A percentile compares a stretch with the other conserved stretches of the same genome.
Conservation (phyloP, 352 stramenopile genomes). For the Globisporangium cylindrosporum region DNA sequence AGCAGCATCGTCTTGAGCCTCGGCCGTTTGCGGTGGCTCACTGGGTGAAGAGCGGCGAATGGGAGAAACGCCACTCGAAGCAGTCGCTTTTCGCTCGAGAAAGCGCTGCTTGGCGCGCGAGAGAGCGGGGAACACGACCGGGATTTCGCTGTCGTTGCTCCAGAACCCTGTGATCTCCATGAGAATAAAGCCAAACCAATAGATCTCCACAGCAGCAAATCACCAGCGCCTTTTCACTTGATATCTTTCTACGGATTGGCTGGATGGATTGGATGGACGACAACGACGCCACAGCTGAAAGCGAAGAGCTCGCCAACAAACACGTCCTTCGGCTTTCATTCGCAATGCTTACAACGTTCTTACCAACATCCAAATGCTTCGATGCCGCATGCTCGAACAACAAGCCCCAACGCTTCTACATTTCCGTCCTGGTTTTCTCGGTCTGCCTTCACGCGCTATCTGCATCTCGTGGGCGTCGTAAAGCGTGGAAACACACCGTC, state of each 20-base stretch:
- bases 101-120: slow-evolving; percentile 30
- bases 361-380: too few species aligned
- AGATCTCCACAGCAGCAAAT: background rate
- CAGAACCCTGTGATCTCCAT: background rate
- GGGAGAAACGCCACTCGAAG: background rate
- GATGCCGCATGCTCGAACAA: too few species aligned
- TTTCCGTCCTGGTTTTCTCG: too few species aligned
- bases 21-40: background rate
- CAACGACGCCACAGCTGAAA: too few species aligned
- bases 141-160: background rate
- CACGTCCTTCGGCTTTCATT: too few species aligned
- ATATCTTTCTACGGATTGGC: background rate
- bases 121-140: slow-evolving; percentile 25
- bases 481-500: background rate
- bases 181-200: background rate
- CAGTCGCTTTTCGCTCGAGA: slow-evolving; percentile 4
- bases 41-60: background rate
- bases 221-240: background rate
- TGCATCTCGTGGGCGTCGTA: too few species aligned
- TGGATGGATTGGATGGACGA: too few species aligned
- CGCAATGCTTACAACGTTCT: too few species aligned
- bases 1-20: background rate
- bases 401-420: too few species aligned
- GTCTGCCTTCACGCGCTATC: too few species aligned
- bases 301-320: too few species aligned